Conservation (phyloP, 768 basidiomycete species). For the Goffeauzyma gilvescens region DNA sequence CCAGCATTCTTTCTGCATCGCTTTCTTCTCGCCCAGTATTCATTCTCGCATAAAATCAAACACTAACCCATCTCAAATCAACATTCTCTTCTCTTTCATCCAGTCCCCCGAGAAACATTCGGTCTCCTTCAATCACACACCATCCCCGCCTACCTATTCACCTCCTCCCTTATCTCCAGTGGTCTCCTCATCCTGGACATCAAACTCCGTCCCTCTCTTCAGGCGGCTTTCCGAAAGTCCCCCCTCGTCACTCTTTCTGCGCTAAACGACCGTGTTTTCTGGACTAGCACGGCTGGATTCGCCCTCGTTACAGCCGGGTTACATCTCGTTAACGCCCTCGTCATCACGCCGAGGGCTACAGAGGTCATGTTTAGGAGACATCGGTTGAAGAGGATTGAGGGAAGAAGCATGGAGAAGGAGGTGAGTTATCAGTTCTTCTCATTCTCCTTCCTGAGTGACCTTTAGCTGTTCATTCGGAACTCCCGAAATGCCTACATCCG, state of each 20-base stretch:
- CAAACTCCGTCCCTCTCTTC: constrained; percentile 37
- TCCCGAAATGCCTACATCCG: too few species aligned
- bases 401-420: constrained; percentile 44
- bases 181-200: constrained; percentile 37
- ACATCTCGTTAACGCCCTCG: constrained; percentile 47
- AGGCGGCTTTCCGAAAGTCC: constrained; percentile 42
- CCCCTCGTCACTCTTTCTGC: constrained; percentile 38
- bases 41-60: too few species aligned
- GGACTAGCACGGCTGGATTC: constrained; percentile 19
- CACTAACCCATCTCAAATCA: too few species aligned
- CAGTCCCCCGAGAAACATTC: constrained; percentile 46
- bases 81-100: not conserved
- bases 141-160: constrained; percentile 55
- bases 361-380: constrained; percentile 63
- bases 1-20: too few species aligned
- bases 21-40: too few species aligned
- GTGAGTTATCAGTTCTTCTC: too few species aligned
- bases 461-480: too few species aligned
- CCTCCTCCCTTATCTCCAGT: constrained; percentile 42
- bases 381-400: constrained; percentile 54
- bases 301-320: constrained; percentile 10
- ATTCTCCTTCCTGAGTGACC: too few species aligned
- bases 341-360: constrained; percentile 51
- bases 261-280: constrained; percentile 49
- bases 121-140: constrained; percentile 52